Evolutionary conservation across 805 yeast genomes (phyloP), one percentile per base, ranked within the genome.

Genomic region (Kuraishia molischiana): DNA sequence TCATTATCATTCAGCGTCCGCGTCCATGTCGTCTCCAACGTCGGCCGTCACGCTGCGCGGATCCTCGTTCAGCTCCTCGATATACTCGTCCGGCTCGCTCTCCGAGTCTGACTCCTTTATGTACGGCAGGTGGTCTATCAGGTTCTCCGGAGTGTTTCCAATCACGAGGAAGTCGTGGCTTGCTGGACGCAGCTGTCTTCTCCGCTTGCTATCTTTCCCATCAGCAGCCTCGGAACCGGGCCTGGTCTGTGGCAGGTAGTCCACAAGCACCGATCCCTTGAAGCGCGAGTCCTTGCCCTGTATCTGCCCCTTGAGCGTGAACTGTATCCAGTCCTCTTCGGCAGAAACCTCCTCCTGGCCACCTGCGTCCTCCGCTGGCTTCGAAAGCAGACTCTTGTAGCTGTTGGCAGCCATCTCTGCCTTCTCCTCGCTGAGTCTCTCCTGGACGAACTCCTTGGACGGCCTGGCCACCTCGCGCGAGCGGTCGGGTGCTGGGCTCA

Each of bases 401-500:
- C 21, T 15, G 14, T 9, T 18, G 20, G 5, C 14, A 9, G 24
- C 18, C 19, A 26, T 35, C 14, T 28, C 11, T 10, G 18, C 24
- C n/a, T 28, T 17, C 19, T 13, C 24, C 21, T 6, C 18, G 18
- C 19, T 17, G 30, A 2, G 37, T 38, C 37, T 22, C 24, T 22
- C 18, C 22, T 35, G 24, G 3, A 59, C 36, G 28, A 51, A 50
- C 5, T 50, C 50, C 10, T 38, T 29, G 36, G 46, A 50, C 5
- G 66, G 66, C 34, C 63, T 51, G 6, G 62, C 55, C 3, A 47
- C 43, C 26, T 52, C 56, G 32, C 77, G 53, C 18, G 71, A 64
- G 35, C 72, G 62, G 19, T 60, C 62, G 3, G 72, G 66, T 10
- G 60, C 53, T 2, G 62, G 65, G 15, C 72, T 64, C 29, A 65